Conservation (phyloP, 1,284 basidiomycete species). For the Somion occarium region DNA sequence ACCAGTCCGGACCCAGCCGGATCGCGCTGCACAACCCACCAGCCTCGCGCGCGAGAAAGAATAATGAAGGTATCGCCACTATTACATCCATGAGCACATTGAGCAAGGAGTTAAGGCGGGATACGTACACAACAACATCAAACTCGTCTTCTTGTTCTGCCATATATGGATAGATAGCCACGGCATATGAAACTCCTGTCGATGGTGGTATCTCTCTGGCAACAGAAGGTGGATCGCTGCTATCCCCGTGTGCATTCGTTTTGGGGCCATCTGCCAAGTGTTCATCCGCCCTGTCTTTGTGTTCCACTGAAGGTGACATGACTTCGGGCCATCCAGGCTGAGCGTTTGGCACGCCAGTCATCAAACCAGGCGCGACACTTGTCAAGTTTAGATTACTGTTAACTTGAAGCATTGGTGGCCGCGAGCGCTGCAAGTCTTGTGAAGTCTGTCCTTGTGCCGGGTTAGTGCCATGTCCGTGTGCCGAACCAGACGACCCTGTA, state of each 20-base stretch:
- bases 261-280: conserved; percentile 15
- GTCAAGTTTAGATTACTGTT: conserved; percentile 38
- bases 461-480: conserved; percentile 14
- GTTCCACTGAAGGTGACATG: conserved; percentile 54
- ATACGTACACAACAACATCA: conserved; percentile 88
- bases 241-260: conserved; percentile 19
- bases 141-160: conserved; percentile 98
- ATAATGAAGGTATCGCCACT: conserved; percentile 93
- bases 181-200: conserved; percentile 78
- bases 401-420: conserved; percentile 65
- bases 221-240: conserved; percentile 8
- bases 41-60: conserved; percentile 89
- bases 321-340: conserved; percentile 75
- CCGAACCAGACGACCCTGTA: conserved; percentile 18
- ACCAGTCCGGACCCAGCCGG: conserved; percentile 80
- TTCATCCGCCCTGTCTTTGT: conserved; percentile 32
- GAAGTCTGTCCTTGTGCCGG: conserved; percentile 19
- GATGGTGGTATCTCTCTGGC: conserved; percentile 50
- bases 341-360: conserved; percentile 47
- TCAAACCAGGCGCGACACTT: conserved; percentile 29
- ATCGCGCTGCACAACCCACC: conserved; percentile 99
- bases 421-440: conserved; percentile 20
- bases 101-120: conserved; percentile 5
- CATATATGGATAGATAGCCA: conserved; percentile 93
- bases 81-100: conserved; percentile 9